phyloP scores from a whole-genome alignment of 352 stramenopile species.

The Bremia lactucae region DNA sequence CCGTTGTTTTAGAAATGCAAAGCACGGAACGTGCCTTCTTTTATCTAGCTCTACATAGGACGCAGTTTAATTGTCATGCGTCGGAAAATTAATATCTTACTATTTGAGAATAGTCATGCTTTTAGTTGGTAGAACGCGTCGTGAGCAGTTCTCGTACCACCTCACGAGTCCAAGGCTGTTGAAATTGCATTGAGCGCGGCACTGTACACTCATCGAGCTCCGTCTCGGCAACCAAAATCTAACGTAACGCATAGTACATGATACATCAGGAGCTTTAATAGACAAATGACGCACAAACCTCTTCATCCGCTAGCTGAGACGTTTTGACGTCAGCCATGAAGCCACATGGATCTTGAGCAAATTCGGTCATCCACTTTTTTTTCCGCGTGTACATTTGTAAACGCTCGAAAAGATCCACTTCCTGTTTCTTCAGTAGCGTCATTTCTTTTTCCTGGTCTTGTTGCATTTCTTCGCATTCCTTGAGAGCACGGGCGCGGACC shows the following conservation, averaged over 20 bases:
- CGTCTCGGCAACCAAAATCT: conserved; percentile 48
- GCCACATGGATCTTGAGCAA: conserved; percentile 47
- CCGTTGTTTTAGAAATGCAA: conserved; percentile 5
- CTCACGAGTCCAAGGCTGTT: conserved; percentile 59
- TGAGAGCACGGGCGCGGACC: conserved; percentile 22
- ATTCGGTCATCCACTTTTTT: conserved; percentile 61
- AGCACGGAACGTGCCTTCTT: no score
- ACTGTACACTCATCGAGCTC: conserved; percentile 55
- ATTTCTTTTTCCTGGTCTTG: conserved; percentile 59
- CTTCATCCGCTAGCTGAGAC: conserved; percentile 49
- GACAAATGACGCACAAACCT: conserved; percentile 20
- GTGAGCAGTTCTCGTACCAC: conserved; percentile 21
- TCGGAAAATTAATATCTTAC: conserved; percentile 2
- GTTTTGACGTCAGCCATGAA: conserved; percentile 50
- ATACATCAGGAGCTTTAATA: background rate
- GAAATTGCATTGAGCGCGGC: conserved; percentile 49
- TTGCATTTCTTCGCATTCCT: conserved; percentile 51
- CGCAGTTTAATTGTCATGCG: no score
- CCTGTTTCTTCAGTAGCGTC: conserved; percentile 43
- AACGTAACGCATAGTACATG: background rate
- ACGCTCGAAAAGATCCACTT: conserved; percentile 37
- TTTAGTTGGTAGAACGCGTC: conserved; percentile 14
- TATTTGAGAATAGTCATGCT: background rate
- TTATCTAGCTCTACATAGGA: no score
- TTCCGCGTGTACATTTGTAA: conserved; percentile 40